Base-by-base conservation (phyloP, 2,329 filamentous ascomycete species). In the Phialemoniopsis sp. region DNA sequence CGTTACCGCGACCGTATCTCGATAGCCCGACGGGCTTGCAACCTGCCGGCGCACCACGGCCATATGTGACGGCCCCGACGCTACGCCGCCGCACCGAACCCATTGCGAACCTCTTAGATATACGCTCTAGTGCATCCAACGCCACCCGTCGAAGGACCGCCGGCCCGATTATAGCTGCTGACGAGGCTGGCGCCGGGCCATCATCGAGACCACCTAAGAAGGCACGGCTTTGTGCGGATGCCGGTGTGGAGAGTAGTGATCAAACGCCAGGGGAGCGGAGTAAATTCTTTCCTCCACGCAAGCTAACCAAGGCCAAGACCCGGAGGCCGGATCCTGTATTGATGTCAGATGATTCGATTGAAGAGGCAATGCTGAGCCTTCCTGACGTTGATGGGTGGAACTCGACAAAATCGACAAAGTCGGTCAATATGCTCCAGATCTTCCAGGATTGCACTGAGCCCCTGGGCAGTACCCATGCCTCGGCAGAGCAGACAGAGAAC, bases 331-430 rank as follows among this genome's bases (percentile, higher is more conserved):
- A 73, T 10, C 57, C 57, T 2, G 66, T 70, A 40, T 46, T 77
- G 14, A 62, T 76, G 50, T 80, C 76, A 0, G 75, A 80, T 43
- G 74, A 78, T 44, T 78, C 75, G 0, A 62, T 80, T 31, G 74
- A 79, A 19, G 75, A 78, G 41, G 73, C 67, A 0, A 58, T 80
- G 15, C 56, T 62, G 18, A 64, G 63, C 15, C 53, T 81, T 10
- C 73, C 75, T 2, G 76, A 79, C 34, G 55, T 72, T 30, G 67
- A 68, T n/a, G 64, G 59, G 10, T 77, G 73, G 73, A 58, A 64
- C 33, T 52, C 60, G n/a, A 34, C 48, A 6, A 69, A 67, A 43
- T 47, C 55, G 1, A 57, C 51, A 32, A 64, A 59, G 42, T 51
- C 61, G 2, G 58, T 72, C 14, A 49, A 58, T 3, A 64, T 62